Conservation (phyloP, 108 stramenopile genomes). For the Cyclostephanos invisitatus region DNA sequence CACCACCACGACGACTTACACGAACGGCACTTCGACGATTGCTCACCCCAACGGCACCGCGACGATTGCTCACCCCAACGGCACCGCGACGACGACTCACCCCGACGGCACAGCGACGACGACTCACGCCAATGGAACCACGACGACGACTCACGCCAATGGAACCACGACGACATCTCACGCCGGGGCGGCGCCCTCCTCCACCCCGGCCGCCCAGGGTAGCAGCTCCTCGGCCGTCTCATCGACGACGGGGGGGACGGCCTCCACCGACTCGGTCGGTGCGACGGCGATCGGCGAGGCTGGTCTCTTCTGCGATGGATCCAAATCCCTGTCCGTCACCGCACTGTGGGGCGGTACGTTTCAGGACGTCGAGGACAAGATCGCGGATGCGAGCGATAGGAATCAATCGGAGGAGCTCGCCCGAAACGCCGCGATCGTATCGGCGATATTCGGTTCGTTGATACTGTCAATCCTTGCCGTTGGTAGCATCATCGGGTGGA, state of each 20-base stretch:
- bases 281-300: constrained; percentile 5
- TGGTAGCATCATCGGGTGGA: constrained; percentile 32
- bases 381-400: constrained; percentile 17
- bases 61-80: constrained; percentile 1
- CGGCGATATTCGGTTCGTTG: constrained; percentile 19
- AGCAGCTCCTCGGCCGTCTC: neutral
- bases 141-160: neutral
- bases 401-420: constrained; percentile 38
- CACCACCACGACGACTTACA: neutral
- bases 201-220: neutral
- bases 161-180: neutral
- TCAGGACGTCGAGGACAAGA: constrained; percentile 11
- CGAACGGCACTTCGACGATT: neutral
- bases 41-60: too few species aligned
- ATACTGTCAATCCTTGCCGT: constrained; percentile 13
- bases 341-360: constrained; percentile 23
- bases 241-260: neutral
- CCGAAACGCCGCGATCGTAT: constrained; percentile 20
- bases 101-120: neutral
- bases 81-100: neutral
- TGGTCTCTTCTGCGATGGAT: constrained; percentile 33
- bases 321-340: constrained; percentile 5
- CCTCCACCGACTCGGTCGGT: neutral
- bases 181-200: neutral
- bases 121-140: neutral